Conservation (phyloP, 305 asterid species). For the Plantago coronopus region DNA sequence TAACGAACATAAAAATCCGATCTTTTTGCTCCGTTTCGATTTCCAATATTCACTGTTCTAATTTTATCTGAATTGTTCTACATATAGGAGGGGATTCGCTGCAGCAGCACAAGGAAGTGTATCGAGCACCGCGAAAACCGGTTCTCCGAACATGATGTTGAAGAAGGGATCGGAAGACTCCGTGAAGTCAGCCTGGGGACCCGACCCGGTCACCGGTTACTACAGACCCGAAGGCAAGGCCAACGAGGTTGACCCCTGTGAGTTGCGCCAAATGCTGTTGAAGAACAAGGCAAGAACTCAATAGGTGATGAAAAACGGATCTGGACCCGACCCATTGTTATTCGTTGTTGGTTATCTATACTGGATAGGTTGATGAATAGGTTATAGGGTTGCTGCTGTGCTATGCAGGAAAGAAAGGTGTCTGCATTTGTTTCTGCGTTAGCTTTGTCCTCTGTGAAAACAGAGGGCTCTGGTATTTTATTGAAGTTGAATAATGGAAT, state of each 20-base stretch:
- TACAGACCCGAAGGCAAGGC: conserved; percentile 49
- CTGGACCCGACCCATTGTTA: background rate
- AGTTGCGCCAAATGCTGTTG: conserved; percentile 35
- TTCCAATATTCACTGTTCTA: no score
- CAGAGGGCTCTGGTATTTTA: no score
- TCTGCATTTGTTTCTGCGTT: no score
- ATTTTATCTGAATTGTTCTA: no score
- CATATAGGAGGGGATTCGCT: conserved; percentile 43
- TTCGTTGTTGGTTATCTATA: background rate
- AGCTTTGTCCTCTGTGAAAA: no score
- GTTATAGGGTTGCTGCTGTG: background rate
- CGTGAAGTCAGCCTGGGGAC: conserved; percentile 45
- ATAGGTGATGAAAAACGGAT: background rate
- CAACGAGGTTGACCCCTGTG: conserved; percentile 43
- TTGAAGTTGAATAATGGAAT: no score
- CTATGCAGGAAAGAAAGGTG: no score
- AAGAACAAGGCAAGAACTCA: conserved; percentile 27
- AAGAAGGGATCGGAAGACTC: conserved; percentile 41
- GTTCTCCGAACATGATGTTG: conserved; percentile 32
- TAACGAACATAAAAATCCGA: no score
- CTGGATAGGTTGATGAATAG: no score
- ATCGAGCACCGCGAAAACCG: conserved; percentile 22
- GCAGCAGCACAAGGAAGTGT: conserved; percentile 33
- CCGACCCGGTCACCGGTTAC: conserved; percentile 60
- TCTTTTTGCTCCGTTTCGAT: no score